A percentile compares a stretch with the other conserved stretches of the same genome.
phyloP scores from a whole-genome alignment of 345 rosid species.

The Litchi chinensis region DNA sequence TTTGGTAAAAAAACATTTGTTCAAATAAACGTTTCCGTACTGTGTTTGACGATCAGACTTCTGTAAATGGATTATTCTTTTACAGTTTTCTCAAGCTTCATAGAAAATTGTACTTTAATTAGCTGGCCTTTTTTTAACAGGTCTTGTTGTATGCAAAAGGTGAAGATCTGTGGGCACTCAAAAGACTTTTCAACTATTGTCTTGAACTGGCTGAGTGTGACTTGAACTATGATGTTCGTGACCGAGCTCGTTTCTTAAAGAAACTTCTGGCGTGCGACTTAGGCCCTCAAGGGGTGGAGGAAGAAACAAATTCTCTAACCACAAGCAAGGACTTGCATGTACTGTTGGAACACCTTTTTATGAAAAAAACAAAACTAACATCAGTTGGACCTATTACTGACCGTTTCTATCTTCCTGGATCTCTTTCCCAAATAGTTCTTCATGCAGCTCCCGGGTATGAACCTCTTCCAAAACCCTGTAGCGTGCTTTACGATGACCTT shows the following conservation, averaged over 20 bases:
- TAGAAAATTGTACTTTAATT: slow-evolving; percentile 16
- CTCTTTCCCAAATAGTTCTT: slow-evolving; percentile 93
- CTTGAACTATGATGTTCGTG: slow-evolving; percentile 84
- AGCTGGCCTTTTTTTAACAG: slow-evolving; percentile 41
- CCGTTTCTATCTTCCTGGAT: slow-evolving; percentile 93
- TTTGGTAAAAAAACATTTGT: not conserved
- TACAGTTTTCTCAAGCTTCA: slow-evolving; percentile 11
- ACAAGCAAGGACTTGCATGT: slow-evolving; percentile 39
- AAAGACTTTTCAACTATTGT: slow-evolving; percentile 61
- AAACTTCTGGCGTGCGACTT: slow-evolving; percentile 50
- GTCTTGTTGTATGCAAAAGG: slow-evolving; percentile 52
- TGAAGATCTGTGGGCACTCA: slow-evolving; percentile 54
- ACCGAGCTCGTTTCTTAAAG: slow-evolving; percentile 79
- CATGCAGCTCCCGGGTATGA: slow-evolving; percentile 99
- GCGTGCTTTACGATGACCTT: slow-evolving; percentile 49
- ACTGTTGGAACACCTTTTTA: slow-evolving; percentile 64
- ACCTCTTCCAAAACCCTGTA: slow-evolving; percentile 95
- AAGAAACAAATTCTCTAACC: slow-evolving; percentile 37
- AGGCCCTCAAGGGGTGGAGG: slow-evolving; percentile 41
- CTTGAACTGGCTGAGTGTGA: slow-evolving; percentile 90
- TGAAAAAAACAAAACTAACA: slow-evolving; percentile 45
- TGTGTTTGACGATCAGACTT: not conserved
- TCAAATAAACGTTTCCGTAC: not conserved
- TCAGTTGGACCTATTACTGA: slow-evolving; percentile 43
- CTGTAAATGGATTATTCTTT: slow-evolving; percentile 17